Evolutionary conservation across 352 stramenopile species (phyloP).

Genomic region (Elongisporangium undulatum): DNA sequence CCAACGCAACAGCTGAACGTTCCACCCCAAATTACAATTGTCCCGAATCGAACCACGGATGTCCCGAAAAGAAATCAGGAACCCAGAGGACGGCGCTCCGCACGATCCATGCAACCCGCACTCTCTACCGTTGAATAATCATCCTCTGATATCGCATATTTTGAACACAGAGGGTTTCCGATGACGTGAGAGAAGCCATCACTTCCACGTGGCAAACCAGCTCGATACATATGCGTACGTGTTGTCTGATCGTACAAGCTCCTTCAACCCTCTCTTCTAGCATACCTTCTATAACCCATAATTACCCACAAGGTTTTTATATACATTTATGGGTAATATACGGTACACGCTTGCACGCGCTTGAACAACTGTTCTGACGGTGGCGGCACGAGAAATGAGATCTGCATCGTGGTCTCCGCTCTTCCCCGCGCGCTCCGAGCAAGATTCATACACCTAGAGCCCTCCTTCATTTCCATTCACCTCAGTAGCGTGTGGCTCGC

Average conservation of each 20-base stretch:
- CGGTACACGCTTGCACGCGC: background rate
- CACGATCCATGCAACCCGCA: background rate
- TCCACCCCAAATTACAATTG: background rate
- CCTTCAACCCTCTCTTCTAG: background rate
- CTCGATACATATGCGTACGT: background rate
- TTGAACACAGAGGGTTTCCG: background rate
- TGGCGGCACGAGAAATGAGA: background rate
- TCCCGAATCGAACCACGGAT: background rate
- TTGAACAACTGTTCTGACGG: background rate
- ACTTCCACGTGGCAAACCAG: background rate
- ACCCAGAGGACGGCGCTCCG: background rate
- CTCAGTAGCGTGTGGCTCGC: background rate
- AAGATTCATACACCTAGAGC: background rate
- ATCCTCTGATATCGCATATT: background rate
- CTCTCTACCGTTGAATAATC: background rate
- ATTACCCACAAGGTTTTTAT: background rate
- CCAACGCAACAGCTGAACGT: background rate
- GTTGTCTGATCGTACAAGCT: background rate
- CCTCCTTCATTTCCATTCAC: background rate
- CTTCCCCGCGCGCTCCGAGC: background rate
- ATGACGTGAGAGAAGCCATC: background rate
- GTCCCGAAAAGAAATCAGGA: background rate
- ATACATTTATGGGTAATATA: background rate
- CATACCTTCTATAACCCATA: background rate
- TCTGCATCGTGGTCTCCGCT: background rate